Base-by-base conservation (phyloP, 2,329 filamentous ascomycete genomes). In the Ophiostoma pallidulum region DNA sequence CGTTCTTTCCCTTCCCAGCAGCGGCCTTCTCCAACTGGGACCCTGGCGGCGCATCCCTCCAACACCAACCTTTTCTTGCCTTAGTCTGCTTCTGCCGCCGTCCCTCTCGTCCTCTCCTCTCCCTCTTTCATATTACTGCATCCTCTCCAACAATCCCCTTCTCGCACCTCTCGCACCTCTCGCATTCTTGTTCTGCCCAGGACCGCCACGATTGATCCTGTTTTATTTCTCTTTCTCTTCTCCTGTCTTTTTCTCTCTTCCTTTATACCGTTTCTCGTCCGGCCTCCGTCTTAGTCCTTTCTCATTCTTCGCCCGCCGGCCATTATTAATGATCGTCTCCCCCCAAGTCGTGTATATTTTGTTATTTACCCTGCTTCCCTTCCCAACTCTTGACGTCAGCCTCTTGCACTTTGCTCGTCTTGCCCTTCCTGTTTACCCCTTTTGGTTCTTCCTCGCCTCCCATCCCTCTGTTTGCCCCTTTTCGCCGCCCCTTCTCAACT, bases 1-100 rank as follows among this genome's bases (percentile, higher is more conserved):
- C 35, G 42, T 33, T 35, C 41, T 39, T 22, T 19, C 20, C 35
- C 20, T 47, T 44, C 29, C 41, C 47, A 49, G 47, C 47, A n/a
- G n/a, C n/a, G n/a, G n/a, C n/a, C n/a, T n/a, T n/a, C n/a, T n/a
- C n/a, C n/a, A n/a, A n/a, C 28, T 46, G 28, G 36, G 19, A 26
- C 26, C 29, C 19, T 35, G 20, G 12, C 42, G 28, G 16, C 29
- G 41, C 18, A 28, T 24, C 35, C 47, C 41, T 26, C 28, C 39
- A 39, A 40, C 44, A 31, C 41, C 35, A 41, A 37, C 36, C 40
- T 43, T 50, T 33, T 47, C 38, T 44, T 32, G 20, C 20, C 28
- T 43, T 32, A 26, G 24, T 42, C 24, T 18, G 35, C 32, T 32
- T 22, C 19, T 20, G 1, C 20, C 22, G 4, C 24, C 14, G 19